Percentiles rank a stretch among this genome's conserved stretches.
Evolutionary conservation across 192 early-diverging fungal species (phyloP).

Genomic region (Rhizoclosmatium sp.): DNA sequence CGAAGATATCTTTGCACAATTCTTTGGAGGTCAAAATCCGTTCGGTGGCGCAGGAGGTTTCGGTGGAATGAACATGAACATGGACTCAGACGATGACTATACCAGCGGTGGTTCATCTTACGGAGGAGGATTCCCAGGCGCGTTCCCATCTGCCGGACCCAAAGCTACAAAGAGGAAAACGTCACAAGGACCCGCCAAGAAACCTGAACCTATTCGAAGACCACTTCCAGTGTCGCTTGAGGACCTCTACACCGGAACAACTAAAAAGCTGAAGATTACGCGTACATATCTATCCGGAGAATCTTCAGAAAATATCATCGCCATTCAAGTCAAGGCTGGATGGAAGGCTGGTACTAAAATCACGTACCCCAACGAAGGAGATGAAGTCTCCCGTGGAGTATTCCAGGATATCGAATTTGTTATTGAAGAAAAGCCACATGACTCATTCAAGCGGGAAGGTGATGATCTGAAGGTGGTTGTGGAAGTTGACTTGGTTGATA

Average conservation of each 20-base stretch:
- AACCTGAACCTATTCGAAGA: slow-evolving; percentile 62
- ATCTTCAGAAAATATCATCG: slow-evolving; percentile 80
- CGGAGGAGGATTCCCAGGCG: slow-evolving; percentile 60
- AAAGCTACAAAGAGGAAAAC: slow-evolving; percentile 37
- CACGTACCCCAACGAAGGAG: slow-evolving; percentile 88
- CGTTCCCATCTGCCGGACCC: slow-evolving; percentile 49
- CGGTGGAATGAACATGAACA: slow-evolving; percentile 45
- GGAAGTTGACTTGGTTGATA: slow-evolving; percentile 77
- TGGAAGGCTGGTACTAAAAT: slow-evolving; percentile 99
- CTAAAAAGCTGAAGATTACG: slow-evolving; percentile 94
- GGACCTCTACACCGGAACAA: slow-evolving; percentile 88
- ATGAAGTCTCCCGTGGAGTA: slow-evolving; percentile 75
- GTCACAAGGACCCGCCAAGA: slow-evolving; percentile 6
- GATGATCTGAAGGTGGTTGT: slow-evolving; percentile 75
- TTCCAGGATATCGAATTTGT: slow-evolving; percentile 94
- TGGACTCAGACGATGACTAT: slow-evolving; percentile 59
- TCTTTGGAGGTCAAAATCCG: slow-evolving; percentile 73
- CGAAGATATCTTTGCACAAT: slow-evolving; percentile 89
- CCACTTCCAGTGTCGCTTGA: slow-evolving; percentile 83
- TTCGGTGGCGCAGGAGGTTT: slow-evolving; percentile 57
- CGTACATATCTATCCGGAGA: slow-evolving; percentile 63
- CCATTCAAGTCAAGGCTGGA: slow-evolving; percentile 87
- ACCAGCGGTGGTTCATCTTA: slow-evolving; percentile 45
- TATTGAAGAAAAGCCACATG: slow-evolving; percentile 91
- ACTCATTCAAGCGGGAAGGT: slow-evolving; percentile 85